Conservation (phyloP, 176 grass and related monocot species). For the Neostapfia colusana region DNA sequence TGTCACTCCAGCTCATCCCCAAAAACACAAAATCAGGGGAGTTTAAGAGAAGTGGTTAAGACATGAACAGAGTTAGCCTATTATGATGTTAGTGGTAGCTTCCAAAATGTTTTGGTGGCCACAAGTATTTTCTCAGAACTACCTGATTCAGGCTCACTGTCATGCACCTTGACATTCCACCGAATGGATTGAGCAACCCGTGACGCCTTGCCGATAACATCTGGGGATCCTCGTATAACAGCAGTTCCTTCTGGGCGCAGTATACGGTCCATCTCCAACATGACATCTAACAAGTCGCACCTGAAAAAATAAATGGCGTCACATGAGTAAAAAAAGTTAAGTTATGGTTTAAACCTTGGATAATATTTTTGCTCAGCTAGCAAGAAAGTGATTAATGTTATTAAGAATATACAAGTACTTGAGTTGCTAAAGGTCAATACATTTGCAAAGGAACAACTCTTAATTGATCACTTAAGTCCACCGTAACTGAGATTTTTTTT, state of each 20-base stretch:
- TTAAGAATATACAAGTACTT: background rate
- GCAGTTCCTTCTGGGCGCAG: conserved; percentile 81
- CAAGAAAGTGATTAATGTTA: background rate
- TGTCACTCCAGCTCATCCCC: conserved; percentile 9
- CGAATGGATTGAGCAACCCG: conserved; percentile 61
- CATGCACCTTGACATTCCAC: conserved; percentile 67
- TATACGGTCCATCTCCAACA: conserved; percentile 98
- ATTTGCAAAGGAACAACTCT: background rate
- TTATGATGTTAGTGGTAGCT: conserved; percentile 48
- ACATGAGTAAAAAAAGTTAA: conserved; percentile 1
- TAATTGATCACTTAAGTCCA: conserved; percentile 22
- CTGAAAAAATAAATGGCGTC: conserved; percentile 40
- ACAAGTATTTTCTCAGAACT: conserved; percentile 74
- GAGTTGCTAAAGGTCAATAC: conserved; percentile 2
- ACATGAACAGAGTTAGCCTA: conserved; percentile 32
- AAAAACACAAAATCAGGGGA: conserved; percentile 40
- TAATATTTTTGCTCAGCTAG: background rate
- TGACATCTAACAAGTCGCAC: conserved; percentile 83
- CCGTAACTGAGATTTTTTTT: background rate
- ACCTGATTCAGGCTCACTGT: conserved; percentile 63
- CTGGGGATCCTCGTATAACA: conserved; percentile 60
- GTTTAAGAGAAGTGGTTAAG: conserved; percentile 26
- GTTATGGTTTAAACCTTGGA: background rate
- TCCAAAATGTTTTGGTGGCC: conserved; percentile 84
- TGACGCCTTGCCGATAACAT: conserved; percentile 61